Evolutionary conservation across 202 grass and related monocot species (phyloP), one percentile per base, ranked within the genome.

Genomic region (Musa balbisiana): DNA sequence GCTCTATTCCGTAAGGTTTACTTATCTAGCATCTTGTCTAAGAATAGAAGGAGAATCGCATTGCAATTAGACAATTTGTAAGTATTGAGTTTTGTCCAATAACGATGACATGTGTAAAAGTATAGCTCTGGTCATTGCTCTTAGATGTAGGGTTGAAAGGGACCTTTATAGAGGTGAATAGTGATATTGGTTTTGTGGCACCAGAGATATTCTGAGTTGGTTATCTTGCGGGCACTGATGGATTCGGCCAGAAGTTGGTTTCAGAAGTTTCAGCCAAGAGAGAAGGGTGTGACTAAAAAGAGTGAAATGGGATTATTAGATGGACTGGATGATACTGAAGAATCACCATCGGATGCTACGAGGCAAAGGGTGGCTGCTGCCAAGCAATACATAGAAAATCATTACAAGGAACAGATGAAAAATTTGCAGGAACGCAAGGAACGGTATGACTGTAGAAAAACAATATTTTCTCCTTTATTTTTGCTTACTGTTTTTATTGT

Each of bases 301-400:
- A 94, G 88, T 50, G 91, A 99, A 62, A 49, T 88, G 67, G 87
- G 83, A 79, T 83, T 87, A 79, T 83, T 87, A 22, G 87, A 90
- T 85, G 95, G 81, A 53, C 84, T 79, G 73, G 92, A 95, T 74
- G 80, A 73, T 9, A 19, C 50, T 3, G 88, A 98, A 11, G 94
- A 98, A 9, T 74, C 71, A 1, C 90, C 87, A n/a, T 99, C 95
- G 12, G 92, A 83, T 56, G 95, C 95, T 12, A 94, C 95, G 5
- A 92, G 88, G 79, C 87, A 99, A 75, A 81, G 85, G 76, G 91
- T 89, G 25, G 89, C 87, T 0, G 89, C 87, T 4, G 91, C 89
- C 9, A 94, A 94, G 78, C 89, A 99, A 66, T 99, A 99, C 77
- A 99, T 99, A 71, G 95, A 98, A 85, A 98, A 98, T 69, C 95